Evolutionary conservation across 148 eudicot species (phyloP).

Genomic region (Rhododendron vialii): DNA sequence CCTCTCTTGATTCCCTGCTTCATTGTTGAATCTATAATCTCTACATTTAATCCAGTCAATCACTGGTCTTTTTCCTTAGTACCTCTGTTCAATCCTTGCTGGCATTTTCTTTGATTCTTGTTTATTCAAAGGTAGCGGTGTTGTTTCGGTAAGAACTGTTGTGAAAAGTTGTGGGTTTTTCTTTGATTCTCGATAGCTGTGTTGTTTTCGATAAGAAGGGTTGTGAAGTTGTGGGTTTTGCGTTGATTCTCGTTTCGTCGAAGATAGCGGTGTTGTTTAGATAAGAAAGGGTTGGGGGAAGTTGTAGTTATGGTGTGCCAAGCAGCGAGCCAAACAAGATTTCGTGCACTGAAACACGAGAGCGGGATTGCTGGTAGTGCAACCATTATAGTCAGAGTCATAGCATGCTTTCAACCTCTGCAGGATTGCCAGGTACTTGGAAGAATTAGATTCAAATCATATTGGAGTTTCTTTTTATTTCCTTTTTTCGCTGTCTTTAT

Average conservation of each 20-base stretch:
- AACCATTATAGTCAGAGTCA: slow-evolving; percentile 86
- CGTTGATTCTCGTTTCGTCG: neutral
- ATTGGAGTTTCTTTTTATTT: neutral
- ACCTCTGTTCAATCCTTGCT: neutral
- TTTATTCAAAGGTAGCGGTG: neutral
- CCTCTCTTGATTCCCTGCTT: neutral
- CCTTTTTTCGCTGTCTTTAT: neutral
- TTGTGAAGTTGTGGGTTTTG: slow-evolving; percentile 11
- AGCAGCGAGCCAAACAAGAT: slow-evolving; percentile 93
- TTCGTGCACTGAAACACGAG: slow-evolving; percentile 85
- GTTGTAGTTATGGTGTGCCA: slow-evolving; percentile 98
- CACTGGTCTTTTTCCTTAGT: neutral
- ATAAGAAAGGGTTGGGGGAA: slow-evolving; percentile 19
- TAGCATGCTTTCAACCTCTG: slow-evolving; percentile 95
- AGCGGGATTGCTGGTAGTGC: slow-evolving; percentile 83
- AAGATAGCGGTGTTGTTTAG: slow-evolving; percentile 12
- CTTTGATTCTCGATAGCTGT: neutral
- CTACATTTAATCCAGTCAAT: neutral
- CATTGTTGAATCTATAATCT: neutral
- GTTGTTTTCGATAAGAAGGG: neutral
- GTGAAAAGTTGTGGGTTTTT: neutral
- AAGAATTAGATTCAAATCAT: neutral
- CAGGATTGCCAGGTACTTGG: slow-evolving; percentile 74
- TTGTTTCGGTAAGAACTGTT: neutral
- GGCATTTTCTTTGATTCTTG: neutral